These are phyloP conservation scores for Cokeromyces recurvatus DNA, from an alignment of 371 early-diverging fungal genomes.

Conservation along the genomic window DNA sequence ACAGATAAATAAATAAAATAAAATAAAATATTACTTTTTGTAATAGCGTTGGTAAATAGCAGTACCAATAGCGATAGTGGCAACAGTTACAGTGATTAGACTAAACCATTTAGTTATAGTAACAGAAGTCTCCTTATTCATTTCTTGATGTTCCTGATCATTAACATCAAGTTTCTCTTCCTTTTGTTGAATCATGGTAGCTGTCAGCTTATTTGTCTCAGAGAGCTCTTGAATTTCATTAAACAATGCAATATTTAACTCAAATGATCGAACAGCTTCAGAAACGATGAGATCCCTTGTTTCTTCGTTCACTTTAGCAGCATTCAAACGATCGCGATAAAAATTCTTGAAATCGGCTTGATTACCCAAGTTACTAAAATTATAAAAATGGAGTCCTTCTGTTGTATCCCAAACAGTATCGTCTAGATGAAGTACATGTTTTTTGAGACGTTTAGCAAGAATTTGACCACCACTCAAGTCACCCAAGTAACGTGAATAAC, in stretches of 20 bases:
- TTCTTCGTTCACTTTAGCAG: conserved; percentile 23
- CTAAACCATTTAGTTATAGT: conserved; percentile 1
- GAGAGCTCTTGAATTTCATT: conserved; percentile 42
- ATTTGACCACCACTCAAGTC: conserved; percentile 64
- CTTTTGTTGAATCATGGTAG: conserved; percentile 7
- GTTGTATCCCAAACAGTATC: conserved; percentile 38
- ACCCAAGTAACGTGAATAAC: conserved; percentile 61
- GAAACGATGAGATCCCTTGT: conserved; percentile 36
- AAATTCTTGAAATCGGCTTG: conserved; percentile 52
- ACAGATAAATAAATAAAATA: no score
- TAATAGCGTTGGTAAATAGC: conserved; percentile 15
- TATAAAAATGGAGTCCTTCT: conserved; percentile 49
- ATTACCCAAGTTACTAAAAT: conserved; percentile 48
- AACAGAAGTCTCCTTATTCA: neutral
- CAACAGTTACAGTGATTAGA: conserved; percentile 2
- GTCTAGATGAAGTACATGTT: conserved; percentile 32
- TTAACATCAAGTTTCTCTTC: conserved; percentile 1
- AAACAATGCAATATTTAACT: conserved; percentile 45
- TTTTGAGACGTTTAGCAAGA: conserved; percentile 50
- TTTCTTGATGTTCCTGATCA: neutral
- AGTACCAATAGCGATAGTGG: conserved; percentile 17
- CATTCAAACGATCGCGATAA: conserved; percentile 55
- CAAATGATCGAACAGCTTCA: conserved; percentile 39
- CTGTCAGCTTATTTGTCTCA: conserved; percentile 20
- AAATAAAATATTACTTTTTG: neutral